Conservation (phyloP, 768 basidiomycete species). For the Astraeus odoratus region DNA sequence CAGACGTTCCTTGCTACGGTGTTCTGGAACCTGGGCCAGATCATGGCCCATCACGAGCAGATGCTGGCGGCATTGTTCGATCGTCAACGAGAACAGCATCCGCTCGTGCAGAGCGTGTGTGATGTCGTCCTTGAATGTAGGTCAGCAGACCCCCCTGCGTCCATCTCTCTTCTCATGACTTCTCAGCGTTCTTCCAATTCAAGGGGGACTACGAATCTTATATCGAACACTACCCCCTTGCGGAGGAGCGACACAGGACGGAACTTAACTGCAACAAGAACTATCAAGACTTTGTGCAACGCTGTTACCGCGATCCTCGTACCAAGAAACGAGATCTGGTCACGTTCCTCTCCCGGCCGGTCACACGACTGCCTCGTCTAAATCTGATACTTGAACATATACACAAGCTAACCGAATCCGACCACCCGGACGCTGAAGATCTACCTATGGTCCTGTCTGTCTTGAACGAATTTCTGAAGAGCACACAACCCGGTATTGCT, state of each 20-base stretch:
- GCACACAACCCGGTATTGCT: slow-evolving; percentile 84
- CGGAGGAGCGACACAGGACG: slow-evolving; percentile 74
- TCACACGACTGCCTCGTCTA: slow-evolving; percentile 81
- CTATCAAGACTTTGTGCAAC: slow-evolving; percentile 64
- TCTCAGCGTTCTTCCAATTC: slow-evolving; percentile 36
- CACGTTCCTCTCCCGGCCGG: slow-evolving; percentile 79
- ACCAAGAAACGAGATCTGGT: slow-evolving; percentile 70
- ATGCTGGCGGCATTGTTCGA: slow-evolving; percentile 70
- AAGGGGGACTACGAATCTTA: slow-evolving; percentile 69
- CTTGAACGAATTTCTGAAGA: slow-evolving; percentile 67
- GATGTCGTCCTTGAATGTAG: slow-evolving; percentile 80
- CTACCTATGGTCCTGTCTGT: slow-evolving; percentile 68
- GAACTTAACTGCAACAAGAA: slow-evolving; percentile 62
- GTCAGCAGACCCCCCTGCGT: slow-evolving; percentile 15
- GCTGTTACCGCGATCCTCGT: slow-evolving; percentile 55
- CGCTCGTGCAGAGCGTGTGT: slow-evolving; percentile 73
- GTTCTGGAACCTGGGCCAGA: slow-evolving; percentile 73
- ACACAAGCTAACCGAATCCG: slow-evolving; percentile 56
- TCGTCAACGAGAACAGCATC: slow-evolving; percentile 80
- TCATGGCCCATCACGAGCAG: slow-evolving; percentile 58
- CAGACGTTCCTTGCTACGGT: slow-evolving; percentile 70
- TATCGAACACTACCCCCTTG: slow-evolving; percentile 83
- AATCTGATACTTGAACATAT: slow-evolving; percentile 68
- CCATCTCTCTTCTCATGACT: slow-evolving; percentile 12
- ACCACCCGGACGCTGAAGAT: slow-evolving; percentile 75